phyloP scores from a whole-genome alignment of 179 eudicot genomes.

The Beta macrorhiza region DNA sequence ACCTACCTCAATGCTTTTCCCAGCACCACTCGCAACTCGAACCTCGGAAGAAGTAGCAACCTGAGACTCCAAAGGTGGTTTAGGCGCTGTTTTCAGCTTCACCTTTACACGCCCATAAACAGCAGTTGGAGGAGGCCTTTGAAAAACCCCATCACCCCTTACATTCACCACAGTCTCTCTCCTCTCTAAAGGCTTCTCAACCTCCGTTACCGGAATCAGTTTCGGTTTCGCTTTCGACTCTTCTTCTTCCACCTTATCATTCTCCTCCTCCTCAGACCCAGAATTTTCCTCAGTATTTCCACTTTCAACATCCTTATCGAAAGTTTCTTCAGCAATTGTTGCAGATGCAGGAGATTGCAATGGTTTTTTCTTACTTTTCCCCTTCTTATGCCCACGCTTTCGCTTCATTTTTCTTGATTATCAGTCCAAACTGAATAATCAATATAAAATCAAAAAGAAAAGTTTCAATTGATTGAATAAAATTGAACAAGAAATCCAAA shows the following conservation, averaged over 20 bases:
- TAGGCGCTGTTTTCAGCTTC: conserved; percentile 53
- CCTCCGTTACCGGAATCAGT: conserved; percentile 12
- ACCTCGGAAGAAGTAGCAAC: conserved; percentile 35
- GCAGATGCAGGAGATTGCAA: neutral
- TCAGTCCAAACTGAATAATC: neutral
- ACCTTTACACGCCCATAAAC: conserved; percentile 70
- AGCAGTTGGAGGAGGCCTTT: conserved; percentile 48
- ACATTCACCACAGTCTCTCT: conserved; percentile 28
- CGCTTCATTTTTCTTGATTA: conserved; percentile 59
- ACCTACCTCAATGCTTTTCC: conserved; percentile 38
- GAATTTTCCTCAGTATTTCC: conserved; percentile 37
- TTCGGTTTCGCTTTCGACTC: conserved; percentile 41
- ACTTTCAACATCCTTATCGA: conserved; percentile 18
- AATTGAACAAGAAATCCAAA: neutral
- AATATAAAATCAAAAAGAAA: neutral
- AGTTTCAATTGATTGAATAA: neutral
- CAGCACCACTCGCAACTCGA: conserved; percentile 37
- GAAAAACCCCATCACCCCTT: conserved; percentile 27
- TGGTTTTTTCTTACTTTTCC: conserved; percentile 42
- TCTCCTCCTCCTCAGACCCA: conserved; percentile 15
- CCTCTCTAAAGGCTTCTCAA: conserved; percentile 15
- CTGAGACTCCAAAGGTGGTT: conserved; percentile 40
- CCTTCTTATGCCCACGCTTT: conserved; percentile 66
- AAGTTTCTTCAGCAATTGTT: neutral
- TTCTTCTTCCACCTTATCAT: conserved; percentile 38